Evolutionary conservation across 2,329 filamentous ascomycete genomes (phyloP).

Genomic region (Allantophomopsis cytisporea): DNA sequence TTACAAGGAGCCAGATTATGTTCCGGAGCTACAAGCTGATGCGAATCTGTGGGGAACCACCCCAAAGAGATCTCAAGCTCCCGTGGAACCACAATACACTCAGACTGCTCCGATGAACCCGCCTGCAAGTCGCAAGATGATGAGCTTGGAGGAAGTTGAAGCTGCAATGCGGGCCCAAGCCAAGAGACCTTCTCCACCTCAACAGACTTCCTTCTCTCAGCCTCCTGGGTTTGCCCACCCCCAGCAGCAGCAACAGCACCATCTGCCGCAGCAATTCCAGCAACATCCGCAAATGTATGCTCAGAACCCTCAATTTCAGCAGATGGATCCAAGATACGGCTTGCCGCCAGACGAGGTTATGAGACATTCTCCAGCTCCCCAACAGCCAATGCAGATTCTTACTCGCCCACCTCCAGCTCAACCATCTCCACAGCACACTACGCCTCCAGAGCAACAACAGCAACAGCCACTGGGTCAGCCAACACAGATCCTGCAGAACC

Average conservation of each 20-base stretch:
- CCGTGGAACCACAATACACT: constrained; percentile 14
- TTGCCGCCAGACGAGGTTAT: background rate
- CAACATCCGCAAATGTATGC: constrained; percentile 16
- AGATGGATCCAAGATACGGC: background rate
- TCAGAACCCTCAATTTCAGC: constrained; percentile 15
- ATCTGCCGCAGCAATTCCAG: constrained; percentile 12
- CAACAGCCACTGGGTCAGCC: constrained; percentile 31
- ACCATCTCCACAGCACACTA: constrained; percentile 7
- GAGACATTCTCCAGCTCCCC: constrained; percentile 5
- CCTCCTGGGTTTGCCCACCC: constrained; percentile 13
- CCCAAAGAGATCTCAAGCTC: constrained; percentile 36
- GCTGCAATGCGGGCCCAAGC: constrained; percentile 72
- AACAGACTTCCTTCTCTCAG: constrained; percentile 15
- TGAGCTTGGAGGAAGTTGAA: constrained; percentile 96
- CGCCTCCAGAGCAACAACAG: constrained; percentile 9
- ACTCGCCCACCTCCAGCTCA: constrained; percentile 7
- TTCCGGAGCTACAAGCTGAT: constrained; percentile 85
- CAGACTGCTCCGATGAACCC: constrained; percentile 18
- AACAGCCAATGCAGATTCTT: constrained; percentile 14
- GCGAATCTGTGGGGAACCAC: constrained; percentile 83
- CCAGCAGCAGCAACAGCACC: constrained; percentile 12
- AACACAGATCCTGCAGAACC: constrained; percentile 69
- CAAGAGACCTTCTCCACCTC: constrained; percentile 30
- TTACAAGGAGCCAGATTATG: constrained; percentile 71
- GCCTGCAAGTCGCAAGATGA: constrained; percentile 54